These are phyloP conservation scores for Dryadomyces quercivorus DNA, from an alignment of 2,329 filamentous ascomycete species.

Conservation along the genomic window DNA sequence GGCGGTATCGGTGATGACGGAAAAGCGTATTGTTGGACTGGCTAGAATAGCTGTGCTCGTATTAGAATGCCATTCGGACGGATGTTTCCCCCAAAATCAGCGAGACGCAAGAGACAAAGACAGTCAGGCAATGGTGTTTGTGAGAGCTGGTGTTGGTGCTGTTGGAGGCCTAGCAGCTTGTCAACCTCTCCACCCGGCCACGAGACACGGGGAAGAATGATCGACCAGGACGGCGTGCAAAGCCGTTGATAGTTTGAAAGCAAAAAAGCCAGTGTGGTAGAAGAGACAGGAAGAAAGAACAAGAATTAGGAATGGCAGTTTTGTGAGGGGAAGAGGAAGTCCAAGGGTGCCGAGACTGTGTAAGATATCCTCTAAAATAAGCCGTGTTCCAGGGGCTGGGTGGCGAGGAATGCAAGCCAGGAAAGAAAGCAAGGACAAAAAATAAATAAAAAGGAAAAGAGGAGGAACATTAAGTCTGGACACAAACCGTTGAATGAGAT, in stretches of 20 bases:
- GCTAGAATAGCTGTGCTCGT: neutral
- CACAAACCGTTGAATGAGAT: neutral
- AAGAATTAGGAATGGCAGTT: neutral
- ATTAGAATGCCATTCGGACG: neutral
- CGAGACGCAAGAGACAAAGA: neutral
- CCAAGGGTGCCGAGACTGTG: neutral
- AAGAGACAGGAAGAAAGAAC: neutral
- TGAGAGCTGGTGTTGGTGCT: too few relatives aligned
- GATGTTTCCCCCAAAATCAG: neutral
- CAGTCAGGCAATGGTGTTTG: neutral
- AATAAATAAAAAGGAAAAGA: neutral
- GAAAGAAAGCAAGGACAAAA: neutral
- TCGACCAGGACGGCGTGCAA: neutral
- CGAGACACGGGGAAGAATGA: neutral
- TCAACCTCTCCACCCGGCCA: neutral
- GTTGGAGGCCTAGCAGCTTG: neutral
- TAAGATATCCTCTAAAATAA: neutral
- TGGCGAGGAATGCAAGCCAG: neutral
- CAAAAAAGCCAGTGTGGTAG: neutral
- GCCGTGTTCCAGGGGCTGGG: neutral
- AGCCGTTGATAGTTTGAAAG: neutral
- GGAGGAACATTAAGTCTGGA: neutral
- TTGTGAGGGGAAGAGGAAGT: neutral
- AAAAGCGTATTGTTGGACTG: neutral
- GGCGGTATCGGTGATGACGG: neutral